Evolutionary conservation across 345 rosid genomes (phyloP), one percentile per base, ranked within the genome.

Genomic region (Hibiscus tridactylites): DNA sequence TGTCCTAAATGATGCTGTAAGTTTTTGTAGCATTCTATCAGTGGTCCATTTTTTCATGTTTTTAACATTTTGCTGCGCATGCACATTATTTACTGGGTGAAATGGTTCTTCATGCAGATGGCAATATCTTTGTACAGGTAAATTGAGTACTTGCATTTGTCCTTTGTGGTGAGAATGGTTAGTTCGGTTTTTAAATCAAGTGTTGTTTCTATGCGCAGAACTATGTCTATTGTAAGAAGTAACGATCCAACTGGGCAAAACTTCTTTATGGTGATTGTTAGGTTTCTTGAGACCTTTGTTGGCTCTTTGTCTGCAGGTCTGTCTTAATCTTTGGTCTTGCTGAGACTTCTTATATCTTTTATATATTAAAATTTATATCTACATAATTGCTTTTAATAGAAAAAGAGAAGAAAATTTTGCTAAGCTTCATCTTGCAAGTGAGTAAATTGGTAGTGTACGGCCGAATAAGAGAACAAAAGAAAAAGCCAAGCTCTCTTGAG

Each of bases 101-200:
- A 50, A n/a, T 9, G 70, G 9, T 70, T 63, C 61, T 19, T 74
- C 76, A 56, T 71, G 64, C 74, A 95, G 99, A 90, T 92, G 94
- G 98, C 98, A 16, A 92, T 95, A 79, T 95, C 99, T 77, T 84
- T 95, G 83, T 95, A 92, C 84, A 88, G 98, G 99, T 95, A 79
- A n/a, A 68, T 76, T 29, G 35, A 59, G 74, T 80, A 65, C 47
- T 69, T 75, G 64, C 69, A 31, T 52, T 71, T 53, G 10, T n/a
- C 58, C 9, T 65, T 17, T 62, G 42, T 49, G 13, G 28, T 52
- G 71, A 52, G 47, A 33, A 54, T 72, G 39, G 5, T 19, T 37
- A 16, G 39, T 74, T 72, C 54, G 24, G 73, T 76, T 49, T 54
- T 29, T 73, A 74, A 75, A 71, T 77, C 9, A 73, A 75, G 52